Conservation (phyloP, 2,329 filamentous ascomycete species). For the Ophiostoma tasmaniense region DNA sequence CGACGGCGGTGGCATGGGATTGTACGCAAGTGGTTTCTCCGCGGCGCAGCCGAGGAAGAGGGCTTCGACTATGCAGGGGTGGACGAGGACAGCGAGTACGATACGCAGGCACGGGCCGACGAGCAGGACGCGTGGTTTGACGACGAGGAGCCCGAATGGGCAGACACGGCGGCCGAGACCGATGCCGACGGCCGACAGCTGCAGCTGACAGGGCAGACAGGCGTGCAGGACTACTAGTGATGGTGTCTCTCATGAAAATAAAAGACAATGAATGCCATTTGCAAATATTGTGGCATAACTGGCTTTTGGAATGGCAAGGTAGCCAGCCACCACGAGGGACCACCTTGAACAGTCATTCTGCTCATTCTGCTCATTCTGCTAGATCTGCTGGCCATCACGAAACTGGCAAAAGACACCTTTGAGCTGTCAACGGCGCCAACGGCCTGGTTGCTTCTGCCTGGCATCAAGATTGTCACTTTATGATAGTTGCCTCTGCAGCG, state of each 20-base stretch:
- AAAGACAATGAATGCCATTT: no score
- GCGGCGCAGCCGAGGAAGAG: slow-evolving; percentile 52
- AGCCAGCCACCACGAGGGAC: background rate
- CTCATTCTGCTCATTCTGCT: no score
- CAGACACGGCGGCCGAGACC: slow-evolving; percentile 32
- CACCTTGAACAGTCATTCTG: no score
- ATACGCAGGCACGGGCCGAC: slow-evolving; percentile 52
- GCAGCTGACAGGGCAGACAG: slow-evolving; percentile 50
- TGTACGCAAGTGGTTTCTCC: slow-evolving; percentile 65
- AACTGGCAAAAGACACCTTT: no score
- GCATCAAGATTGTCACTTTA: background rate
- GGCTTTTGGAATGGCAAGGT: no score
- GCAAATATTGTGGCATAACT: no score
- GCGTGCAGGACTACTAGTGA: slow-evolving; percentile 60
- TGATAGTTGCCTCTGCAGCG: background rate
- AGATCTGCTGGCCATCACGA: no score
- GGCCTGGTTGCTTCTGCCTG: no score
- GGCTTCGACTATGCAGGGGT: slow-evolving; percentile 71
- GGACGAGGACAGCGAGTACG: slow-evolving; percentile 64
- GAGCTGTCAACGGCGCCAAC: no score
- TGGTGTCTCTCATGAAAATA: no score
- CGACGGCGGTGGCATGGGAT: slow-evolving; percentile 60
- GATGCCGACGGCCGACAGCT: slow-evolving; percentile 21
- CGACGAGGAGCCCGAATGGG: slow-evolving; percentile 64
- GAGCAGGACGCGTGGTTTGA: slow-evolving; percentile 72